Percentiles rank a stretch among this genome's conserved stretches.
phyloP scores from a whole-genome alignment of 2,329 filamentous ascomycete genomes.

The Ceratocystis eucalypticola region DNA sequence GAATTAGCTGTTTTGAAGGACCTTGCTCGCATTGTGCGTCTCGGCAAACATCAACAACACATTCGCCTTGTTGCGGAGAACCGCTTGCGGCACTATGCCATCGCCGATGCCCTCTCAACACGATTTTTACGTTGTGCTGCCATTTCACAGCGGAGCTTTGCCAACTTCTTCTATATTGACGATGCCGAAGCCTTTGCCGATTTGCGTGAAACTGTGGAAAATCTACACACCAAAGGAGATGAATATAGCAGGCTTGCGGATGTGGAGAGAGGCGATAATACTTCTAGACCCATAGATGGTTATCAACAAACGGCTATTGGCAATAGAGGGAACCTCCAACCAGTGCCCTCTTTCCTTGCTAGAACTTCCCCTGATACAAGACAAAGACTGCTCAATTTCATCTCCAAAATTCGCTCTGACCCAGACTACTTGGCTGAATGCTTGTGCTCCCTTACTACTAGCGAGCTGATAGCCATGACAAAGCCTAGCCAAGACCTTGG shows the following conservation, averaged over 20 bases:
- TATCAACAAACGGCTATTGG: slow-evolving; percentile 26
- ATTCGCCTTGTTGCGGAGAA: slow-evolving; percentile 60
- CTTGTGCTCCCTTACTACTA: slow-evolving; percentile 58
- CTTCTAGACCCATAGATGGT: slow-evolving; percentile 29
- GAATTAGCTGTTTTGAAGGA: slow-evolving; percentile 54
- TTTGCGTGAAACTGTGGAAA: slow-evolving; percentile 64
- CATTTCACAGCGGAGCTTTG: slow-evolving; percentile 59
- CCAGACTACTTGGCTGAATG: slow-evolving; percentile 76
- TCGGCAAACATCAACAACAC: slow-evolving; percentile 71
- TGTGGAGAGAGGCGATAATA: slow-evolving; percentile 58
- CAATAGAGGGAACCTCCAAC: too few relatives aligned
- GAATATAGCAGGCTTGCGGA: slow-evolving; percentile 57
- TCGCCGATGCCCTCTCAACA: slow-evolving; percentile 61
- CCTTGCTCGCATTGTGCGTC: slow-evolving; percentile 61
- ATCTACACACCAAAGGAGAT: slow-evolving; percentile 65
- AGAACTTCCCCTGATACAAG: slow-evolving; percentile 64
- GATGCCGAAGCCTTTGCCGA: slow-evolving; percentile 65
- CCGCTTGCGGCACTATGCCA: slow-evolving; percentile 58
- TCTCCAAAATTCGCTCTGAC: slow-evolving; percentile 72
- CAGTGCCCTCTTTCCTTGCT: slow-evolving; percentile 45
- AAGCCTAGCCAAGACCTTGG: slow-evolving; percentile 68
- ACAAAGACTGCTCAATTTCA: slow-evolving; percentile 62
- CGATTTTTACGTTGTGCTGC: slow-evolving; percentile 63
- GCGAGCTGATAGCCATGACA: slow-evolving; percentile 65
- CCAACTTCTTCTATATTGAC: slow-evolving; percentile 64